phyloP scores from a whole-genome alignment of 345 rosid genomes.

The Sisymbrium irio region DNA sequence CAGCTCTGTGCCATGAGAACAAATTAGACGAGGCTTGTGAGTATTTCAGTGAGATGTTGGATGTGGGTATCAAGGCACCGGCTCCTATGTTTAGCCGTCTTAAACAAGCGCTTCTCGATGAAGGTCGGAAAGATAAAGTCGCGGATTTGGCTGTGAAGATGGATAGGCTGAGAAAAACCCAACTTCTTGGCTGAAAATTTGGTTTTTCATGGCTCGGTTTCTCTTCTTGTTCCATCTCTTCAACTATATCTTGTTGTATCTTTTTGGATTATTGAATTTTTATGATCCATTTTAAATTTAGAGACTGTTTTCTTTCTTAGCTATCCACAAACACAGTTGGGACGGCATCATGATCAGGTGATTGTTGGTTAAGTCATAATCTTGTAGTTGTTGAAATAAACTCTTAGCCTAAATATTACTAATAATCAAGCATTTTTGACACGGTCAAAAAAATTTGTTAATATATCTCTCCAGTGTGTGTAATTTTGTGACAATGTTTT shows the following conservation, averaged over 20 bases:
- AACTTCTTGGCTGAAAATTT: constrained; percentile 38
- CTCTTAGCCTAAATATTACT: no score
- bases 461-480: no score
- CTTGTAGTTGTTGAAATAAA: neutral
- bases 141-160: constrained; percentile 48
- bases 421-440: no score
- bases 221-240: neutral
- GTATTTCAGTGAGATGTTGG: constrained; percentile 82
- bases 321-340: neutral
- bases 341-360: neutral
- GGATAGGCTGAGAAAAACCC: constrained; percentile 62
- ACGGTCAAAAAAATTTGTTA: no score
- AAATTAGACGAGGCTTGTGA: constrained; percentile 74
- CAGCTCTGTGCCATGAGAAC: constrained; percentile 53
- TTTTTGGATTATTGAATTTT: neutral
- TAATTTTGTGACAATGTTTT: no score
- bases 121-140: constrained; percentile 55
- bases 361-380: neutral
- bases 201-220: neutral
- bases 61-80: constrained; percentile 79
- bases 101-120: constrained; percentile 63
- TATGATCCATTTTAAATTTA: neutral
- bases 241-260: neutral
- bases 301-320: neutral
- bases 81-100: constrained; percentile 69